Percentiles rank a stretch among this genome's conserved stretches.
Evolutionary conservation across 805 yeast species (phyloP).

Genomic region (Barnettozyma vustinii): DNA sequence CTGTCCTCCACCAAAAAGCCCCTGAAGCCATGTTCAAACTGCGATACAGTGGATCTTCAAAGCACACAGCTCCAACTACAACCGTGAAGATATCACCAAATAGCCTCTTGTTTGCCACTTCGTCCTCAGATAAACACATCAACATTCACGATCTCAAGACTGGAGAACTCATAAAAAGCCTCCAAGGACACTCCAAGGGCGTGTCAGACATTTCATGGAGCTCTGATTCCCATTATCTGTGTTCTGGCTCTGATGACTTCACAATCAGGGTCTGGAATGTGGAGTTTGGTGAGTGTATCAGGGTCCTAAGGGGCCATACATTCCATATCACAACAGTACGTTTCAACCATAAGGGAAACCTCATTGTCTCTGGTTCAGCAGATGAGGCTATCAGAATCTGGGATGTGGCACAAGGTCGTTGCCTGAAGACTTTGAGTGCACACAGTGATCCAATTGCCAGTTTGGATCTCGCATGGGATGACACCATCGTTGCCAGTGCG

Average conservation of each 20-base stretch:
- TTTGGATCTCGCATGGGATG: slow-evolving; percentile 69
- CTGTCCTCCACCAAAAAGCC: background rate
- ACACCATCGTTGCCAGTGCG: slow-evolving; percentile 78
- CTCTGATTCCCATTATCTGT: slow-evolving; percentile 66
- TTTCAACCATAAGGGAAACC: slow-evolving; percentile 70
- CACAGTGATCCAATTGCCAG: slow-evolving; percentile 88
- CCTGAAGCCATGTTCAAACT: background rate
- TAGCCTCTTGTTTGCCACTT: slow-evolving; percentile 50
- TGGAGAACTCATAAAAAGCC: slow-evolving; percentile 30
- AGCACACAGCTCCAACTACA: slow-evolving; percentile 24
- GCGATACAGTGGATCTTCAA: slow-evolving; percentile 3
- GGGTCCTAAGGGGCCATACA: slow-evolving; percentile 60
- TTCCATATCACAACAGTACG: slow-evolving; percentile 72
- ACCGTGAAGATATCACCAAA: slow-evolving; percentile 57
- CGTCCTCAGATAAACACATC: slow-evolving; percentile 26
- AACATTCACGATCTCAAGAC: slow-evolving; percentile 28
- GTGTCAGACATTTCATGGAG: slow-evolving; percentile 75
- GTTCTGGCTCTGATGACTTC: slow-evolving; percentile 83
- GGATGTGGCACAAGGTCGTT: slow-evolving; percentile 71
- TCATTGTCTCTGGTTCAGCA: slow-evolving; percentile 75
- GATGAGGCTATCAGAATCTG: slow-evolving; percentile 90
- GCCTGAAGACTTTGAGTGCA: slow-evolving; percentile 78
- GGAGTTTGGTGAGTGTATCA: slow-evolving; percentile 41
- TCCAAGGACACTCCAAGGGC: slow-evolving; percentile 61
- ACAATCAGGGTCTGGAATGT: slow-evolving; percentile 73